Percentiles rank a stretch among this genome's conserved stretches.
These are phyloP conservation scores for Suhomyces xylopsoci DNA, from an alignment of 805 yeast genomes.

Conservation along the genomic window DNA sequence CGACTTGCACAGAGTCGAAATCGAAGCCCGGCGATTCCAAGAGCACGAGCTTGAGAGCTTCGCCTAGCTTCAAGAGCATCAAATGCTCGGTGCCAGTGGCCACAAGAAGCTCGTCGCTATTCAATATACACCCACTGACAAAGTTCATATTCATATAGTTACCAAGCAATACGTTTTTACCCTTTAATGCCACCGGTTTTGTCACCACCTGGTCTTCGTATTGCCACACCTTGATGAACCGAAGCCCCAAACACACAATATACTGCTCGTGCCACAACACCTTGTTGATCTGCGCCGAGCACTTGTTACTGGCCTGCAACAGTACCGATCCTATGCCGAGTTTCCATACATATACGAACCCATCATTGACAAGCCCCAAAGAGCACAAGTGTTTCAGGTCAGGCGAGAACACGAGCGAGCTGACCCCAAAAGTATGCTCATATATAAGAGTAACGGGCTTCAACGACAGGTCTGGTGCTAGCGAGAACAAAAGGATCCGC, in stretches of 20 bases:
- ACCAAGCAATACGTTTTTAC: slow-evolving; percentile 59
- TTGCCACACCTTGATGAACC: slow-evolving; percentile 64
- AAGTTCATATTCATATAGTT: slow-evolving; percentile 48
- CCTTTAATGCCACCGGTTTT: slow-evolving; percentile 34
- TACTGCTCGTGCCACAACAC: slow-evolving; percentile 52
- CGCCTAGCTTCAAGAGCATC: slow-evolving; percentile 23
- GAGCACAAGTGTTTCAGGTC: slow-evolving; percentile 57
- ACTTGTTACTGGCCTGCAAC: slow-evolving; percentile 54
- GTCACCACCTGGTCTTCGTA: slow-evolving; percentile 22
- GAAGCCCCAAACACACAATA: slow-evolving; percentile 56
- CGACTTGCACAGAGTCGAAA: slow-evolving; percentile 18
- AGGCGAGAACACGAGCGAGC: slow-evolving; percentile 53
- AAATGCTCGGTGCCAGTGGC: slow-evolving; percentile 32
- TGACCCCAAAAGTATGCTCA: slow-evolving; percentile 68
- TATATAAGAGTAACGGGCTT: slow-evolving; percentile 52
- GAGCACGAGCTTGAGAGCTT: slow-evolving; percentile 14
- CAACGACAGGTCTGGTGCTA: slow-evolving; percentile 46
- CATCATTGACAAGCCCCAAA: slow-evolving; percentile 67
- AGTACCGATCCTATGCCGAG: slow-evolving; percentile 19
- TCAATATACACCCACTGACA: slow-evolving; percentile 34
- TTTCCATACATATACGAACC: slow-evolving; percentile 63
- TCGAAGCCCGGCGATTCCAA: slow-evolving; percentile 15
- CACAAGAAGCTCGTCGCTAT: slow-evolving; percentile 35
- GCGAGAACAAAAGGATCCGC: slow-evolving; percentile 55
- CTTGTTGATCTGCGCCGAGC: slow-evolving; percentile 57